Conservation (phyloP, 345 rosid genomes). For the Iberis pinnata region DNA sequence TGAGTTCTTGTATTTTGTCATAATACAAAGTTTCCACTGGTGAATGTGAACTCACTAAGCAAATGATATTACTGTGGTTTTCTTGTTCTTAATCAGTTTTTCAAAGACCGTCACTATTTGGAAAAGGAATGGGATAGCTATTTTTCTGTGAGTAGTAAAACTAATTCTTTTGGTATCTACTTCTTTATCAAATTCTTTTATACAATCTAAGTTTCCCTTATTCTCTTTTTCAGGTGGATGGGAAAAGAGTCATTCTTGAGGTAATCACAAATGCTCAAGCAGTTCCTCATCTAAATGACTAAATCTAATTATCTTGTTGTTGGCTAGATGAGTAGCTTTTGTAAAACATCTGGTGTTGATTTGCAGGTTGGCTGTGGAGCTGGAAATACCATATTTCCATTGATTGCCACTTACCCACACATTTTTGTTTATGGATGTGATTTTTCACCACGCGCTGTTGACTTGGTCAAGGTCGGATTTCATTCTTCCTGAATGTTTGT, state of each 20-base stretch:
- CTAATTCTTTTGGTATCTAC: not conserved
- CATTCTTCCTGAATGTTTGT: conserved; percentile 3
- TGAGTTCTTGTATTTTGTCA: not conserved
- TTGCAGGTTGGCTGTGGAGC: conserved; percentile 90
- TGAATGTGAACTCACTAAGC: not conserved
- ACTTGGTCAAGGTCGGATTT: conserved; percentile 76
- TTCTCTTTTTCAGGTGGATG: conserved; percentile 38
- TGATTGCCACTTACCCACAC: conserved; percentile 66
- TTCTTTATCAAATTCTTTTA: conserved; percentile 1
- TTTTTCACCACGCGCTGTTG: conserved; percentile 77
- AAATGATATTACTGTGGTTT: not conserved
- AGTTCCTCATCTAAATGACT: not conserved
- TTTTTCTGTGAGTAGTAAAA: conserved; percentile 53
- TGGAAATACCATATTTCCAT: conserved; percentile 82
- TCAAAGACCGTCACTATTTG: conserved; percentile 91
- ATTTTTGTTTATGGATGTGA: conserved; percentile 83
- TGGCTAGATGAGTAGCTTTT: not conserved
- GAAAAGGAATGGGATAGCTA: conserved; percentile 89
- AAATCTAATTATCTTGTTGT: not conserved
- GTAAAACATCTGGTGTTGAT: conserved; percentile 6
- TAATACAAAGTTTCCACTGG: not conserved
- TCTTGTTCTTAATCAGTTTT: conserved; percentile 48
- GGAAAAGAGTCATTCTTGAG: conserved; percentile 55
- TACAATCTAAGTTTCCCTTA: not conserved
- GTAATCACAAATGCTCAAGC: conserved; percentile 30